A percentile compares a stretch with the other conserved stretches of the same genome.
These are phyloP conservation scores for Cyclotella cryptica DNA, from an alignment of 108 stramenopile species.

Conservation along the genomic window DNA sequence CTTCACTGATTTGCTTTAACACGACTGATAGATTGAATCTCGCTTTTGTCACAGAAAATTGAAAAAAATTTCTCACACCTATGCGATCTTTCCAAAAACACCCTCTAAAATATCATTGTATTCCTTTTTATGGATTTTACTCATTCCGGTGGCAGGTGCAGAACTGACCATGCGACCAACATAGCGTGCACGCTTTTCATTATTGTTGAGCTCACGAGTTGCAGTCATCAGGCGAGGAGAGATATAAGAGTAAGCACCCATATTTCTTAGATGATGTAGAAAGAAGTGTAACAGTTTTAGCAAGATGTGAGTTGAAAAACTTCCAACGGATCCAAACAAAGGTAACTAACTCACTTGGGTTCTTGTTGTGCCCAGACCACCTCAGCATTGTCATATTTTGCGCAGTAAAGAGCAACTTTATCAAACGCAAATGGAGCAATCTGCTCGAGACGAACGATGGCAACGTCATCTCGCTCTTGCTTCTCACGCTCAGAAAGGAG, in stretches of 20 bases:
- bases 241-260: constrained; percentile 95
- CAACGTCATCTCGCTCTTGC: constrained; percentile 84
- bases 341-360: constrained; percentile 73
- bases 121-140: constrained; percentile 87
- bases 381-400: constrained; percentile 91
- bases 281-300: not conserved
- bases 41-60: no score
- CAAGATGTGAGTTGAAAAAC: not conserved
- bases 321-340: constrained; percentile 2
- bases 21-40: no score
- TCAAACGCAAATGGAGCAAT: constrained; percentile 99
- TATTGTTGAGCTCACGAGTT: constrained; percentile 89
- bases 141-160: constrained; percentile 96
- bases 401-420: constrained; percentile 80
- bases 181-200: constrained; percentile 91
- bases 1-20: no score
- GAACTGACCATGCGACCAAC: constrained; percentile 95
- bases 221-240: constrained; percentile 95
- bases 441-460: constrained; percentile 97
- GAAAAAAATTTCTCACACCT: no score
- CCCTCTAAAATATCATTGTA: constrained; percentile 88
- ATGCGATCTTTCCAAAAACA: constrained; percentile 64
- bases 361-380: constrained; percentile 97
- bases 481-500: constrained; percentile 90
- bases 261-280: constrained; percentile 88